These are phyloP conservation scores for Elaeagnus macrophylla DNA, from an alignment of 306 rosid species.

Conservation along the genomic window DNA sequence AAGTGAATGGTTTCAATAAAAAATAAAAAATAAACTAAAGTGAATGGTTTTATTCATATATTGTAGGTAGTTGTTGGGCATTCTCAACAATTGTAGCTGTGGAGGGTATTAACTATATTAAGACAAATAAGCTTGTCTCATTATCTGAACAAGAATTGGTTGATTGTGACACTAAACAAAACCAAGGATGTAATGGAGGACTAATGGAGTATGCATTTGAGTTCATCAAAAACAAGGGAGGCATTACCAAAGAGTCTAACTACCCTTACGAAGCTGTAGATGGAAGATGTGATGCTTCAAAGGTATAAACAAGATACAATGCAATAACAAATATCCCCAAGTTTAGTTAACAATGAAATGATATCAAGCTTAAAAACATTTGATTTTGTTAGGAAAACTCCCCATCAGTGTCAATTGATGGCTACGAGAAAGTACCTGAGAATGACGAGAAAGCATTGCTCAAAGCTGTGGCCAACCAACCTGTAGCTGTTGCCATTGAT, in stretches of 20 bases:
- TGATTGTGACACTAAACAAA: slow-evolving; percentile 29
- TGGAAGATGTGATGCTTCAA: slow-evolving; percentile 24
- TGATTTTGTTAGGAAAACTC: slow-evolving; percentile 17
- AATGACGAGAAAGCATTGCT: slow-evolving; percentile 41
- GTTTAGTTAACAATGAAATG: background rate
- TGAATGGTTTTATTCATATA: background rate
- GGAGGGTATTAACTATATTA: slow-evolving; percentile 43
- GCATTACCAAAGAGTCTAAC: slow-evolving; percentile 30
- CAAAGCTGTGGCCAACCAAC: slow-evolving; percentile 50
- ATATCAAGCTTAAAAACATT: background rate
- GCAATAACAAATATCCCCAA: background rate
- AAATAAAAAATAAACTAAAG: no score
- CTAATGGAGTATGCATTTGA: slow-evolving; percentile 39
- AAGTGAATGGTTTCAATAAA: background rate
- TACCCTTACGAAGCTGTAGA: slow-evolving; percentile 39
- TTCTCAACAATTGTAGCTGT: slow-evolving; percentile 43
- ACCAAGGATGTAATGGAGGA: slow-evolving; percentile 48
- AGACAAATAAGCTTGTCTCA: slow-evolving; percentile 27
- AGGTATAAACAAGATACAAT: slow-evolving; percentile 16
- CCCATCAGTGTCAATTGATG: slow-evolving; percentile 38
- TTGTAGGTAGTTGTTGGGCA: slow-evolving; percentile 56
- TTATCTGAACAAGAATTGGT: slow-evolving; percentile 49
- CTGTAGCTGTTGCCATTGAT: slow-evolving; percentile 43
- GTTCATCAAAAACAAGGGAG: slow-evolving; percentile 32
- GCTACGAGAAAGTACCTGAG: slow-evolving; percentile 34